Evolutionary conservation across 2,329 filamentous ascomycete species (phyloP).

Genomic region (Tolypocladium cylindrosporum): DNA sequence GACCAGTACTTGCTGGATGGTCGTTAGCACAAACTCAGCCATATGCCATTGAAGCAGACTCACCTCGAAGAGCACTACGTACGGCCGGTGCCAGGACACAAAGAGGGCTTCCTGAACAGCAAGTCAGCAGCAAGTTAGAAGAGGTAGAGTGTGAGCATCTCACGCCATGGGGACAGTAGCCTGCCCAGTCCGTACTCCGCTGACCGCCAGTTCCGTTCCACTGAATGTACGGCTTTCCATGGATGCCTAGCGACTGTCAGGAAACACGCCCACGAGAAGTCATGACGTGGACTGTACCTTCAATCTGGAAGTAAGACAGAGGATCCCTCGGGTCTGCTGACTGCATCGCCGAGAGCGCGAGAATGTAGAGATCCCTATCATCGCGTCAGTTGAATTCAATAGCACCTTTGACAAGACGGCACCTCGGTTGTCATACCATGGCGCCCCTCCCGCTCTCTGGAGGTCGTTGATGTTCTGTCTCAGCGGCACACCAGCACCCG

Average conservation of each 20-base stretch:
- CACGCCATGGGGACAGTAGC: conserved; percentile 40
- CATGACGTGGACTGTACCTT: conserved; percentile 19
- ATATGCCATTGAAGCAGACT: neutral
- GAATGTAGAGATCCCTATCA: conserved; percentile 39
- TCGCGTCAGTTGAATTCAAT: neutral
- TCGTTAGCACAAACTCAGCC: neutral
- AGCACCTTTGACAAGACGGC: neutral
- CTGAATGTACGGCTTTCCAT: conserved; percentile 29
- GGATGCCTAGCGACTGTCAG: conserved; percentile 20
- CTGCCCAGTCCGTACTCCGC: conserved; percentile 19
- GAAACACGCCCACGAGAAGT: neutral
- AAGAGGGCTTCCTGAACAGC: conserved; percentile 34
- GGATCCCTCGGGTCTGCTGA: conserved; percentile 27
- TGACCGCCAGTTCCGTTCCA: conserved; percentile 29
- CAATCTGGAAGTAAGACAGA: conserved; percentile 40
- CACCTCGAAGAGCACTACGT: conserved; percentile 43
- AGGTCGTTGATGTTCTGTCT: conserved; percentile 3
- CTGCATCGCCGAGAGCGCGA: conserved; percentile 33
- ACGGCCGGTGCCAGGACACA: conserved; percentile 47
- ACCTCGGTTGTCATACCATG: neutral
- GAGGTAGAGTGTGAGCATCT: neutral
- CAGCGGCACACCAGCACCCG: neutral
- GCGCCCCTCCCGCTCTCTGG: neutral
- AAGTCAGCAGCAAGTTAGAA: neutral
- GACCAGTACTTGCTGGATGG: conserved; percentile 37